phyloP scores from a whole-genome alignment of 371 early-diverging fungal species.

The Mucor plumbeus region DNA sequence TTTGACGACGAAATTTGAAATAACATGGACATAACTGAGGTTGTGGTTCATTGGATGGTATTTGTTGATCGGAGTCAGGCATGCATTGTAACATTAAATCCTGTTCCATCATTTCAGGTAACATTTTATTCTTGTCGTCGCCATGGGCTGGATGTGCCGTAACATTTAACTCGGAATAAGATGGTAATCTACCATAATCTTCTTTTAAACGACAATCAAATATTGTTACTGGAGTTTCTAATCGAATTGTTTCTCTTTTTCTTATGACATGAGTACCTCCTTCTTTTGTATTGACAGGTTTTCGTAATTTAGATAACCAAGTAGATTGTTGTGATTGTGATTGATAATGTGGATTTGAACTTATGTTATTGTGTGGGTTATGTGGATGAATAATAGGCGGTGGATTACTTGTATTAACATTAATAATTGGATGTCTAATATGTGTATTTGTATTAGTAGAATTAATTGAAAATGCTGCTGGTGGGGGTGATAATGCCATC shows the following conservation, averaged over 20 bases:
- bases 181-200: conserved; percentile 52
- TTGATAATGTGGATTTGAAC: not conserved
- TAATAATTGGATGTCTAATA: conserved; percentile 15
- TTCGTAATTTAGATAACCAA: conserved; percentile 30
- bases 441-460: conserved; percentile 20
- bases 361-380: conserved; percentile 3
- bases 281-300: conserved; percentile 22
- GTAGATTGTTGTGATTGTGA: conserved; percentile 22
- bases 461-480: conserved; percentile 19
- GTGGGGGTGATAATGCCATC: conserved; percentile 14
- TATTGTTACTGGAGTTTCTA: conserved; percentile 34
- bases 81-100: conserved; percentile 35
- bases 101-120: conserved; percentile 28
- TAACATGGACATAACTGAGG: conserved; percentile 45
- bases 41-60: conserved; percentile 24
- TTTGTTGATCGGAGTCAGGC: conserved; percentile 25
- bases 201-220: conserved; percentile 52
- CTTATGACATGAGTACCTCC: conserved; percentile 20
- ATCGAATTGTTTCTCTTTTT: conserved; percentile 29
- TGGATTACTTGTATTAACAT: conserved; percentile 9
- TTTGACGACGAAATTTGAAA: conserved; percentile 42
- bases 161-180: conserved; percentile 47
- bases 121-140: conserved; percentile 28
- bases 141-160: conserved; percentile 22
- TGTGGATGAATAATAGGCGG: conserved; percentile 7